Conservation (phyloP, 108 stramenopile species). For the Cyclotella choctawhatcheeana region DNA sequence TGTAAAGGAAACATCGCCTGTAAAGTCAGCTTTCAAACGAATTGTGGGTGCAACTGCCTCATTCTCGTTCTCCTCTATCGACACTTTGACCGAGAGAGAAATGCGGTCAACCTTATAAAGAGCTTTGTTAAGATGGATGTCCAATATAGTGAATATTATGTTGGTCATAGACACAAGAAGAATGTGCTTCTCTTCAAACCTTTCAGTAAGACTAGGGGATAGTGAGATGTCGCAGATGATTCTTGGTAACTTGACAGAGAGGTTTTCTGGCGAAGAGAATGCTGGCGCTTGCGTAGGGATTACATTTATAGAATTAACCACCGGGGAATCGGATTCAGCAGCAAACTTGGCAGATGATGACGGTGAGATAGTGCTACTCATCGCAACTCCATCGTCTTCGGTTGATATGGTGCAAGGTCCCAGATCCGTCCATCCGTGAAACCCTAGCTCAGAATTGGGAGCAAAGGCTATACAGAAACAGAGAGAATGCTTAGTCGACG, state of each 20-base stretch:
- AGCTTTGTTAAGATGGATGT: constrained; percentile 16
- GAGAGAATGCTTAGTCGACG: too few relatives aligned
- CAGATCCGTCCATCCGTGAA: constrained; percentile 8
- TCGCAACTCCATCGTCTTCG: too few relatives aligned
- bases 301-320: background rate
- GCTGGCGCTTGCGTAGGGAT: constrained; percentile 5
- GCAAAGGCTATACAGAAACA: too few relatives aligned
- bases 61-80: background rate
- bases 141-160: constrained; percentile 26
- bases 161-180: constrained; percentile 40
- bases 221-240: constrained; percentile 44
- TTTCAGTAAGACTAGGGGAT: constrained; percentile 8
- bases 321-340: background rate
- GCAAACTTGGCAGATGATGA: background rate
- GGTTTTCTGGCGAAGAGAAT: background rate
- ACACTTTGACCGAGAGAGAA: constrained; percentile 18
- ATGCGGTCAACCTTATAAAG: constrained; percentile 30
- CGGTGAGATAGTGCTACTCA: background rate
- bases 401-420: too few relatives aligned
- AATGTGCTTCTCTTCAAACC: constrained; percentile 30
- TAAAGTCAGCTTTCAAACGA: constrained; percentile 35
- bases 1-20: constrained; percentile 33
- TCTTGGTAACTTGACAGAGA: constrained; percentile 23
- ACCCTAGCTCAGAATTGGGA: background rate
- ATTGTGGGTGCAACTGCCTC: constrained; percentile 10